Base-by-base conservation (phyloP, 2,329 filamentous ascomycete genomes). In the Harringtonia lauricola region DNA sequence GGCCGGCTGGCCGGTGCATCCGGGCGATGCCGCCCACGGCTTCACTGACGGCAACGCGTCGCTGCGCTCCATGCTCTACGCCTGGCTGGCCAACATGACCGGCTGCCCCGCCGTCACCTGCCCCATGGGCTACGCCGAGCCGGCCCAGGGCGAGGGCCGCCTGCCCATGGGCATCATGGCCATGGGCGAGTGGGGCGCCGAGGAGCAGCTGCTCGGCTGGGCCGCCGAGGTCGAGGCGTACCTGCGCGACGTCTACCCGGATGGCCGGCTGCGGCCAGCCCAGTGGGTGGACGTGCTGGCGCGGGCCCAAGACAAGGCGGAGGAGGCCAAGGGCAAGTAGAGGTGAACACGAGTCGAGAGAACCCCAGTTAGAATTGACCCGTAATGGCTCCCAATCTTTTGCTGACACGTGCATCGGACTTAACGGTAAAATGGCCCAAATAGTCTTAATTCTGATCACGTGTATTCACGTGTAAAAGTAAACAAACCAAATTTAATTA, bases 31-130 rank as follows among this genome's bases (percentile, higher is more conserved):
- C 15, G 65, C 65, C n/a, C 79, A 88, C 54, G 89, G 89, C 3
- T 67, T 86, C 51, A 81, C 72, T 31, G 83, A 95, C 59, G 81
- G 72, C 0, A 87, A 92, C 57, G 68, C 65, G 48, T 80, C 77
- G 15, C 66, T 94, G n/a, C 68, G 74, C 22, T 85, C 76, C 56
- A 94, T 95, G 86, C 77, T 82, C 60, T 95, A 86, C 62, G 79
- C 85, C 15, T 94, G 84, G 74, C 63, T 94, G 30, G 83, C 88
- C 8, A 95, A 95, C 61, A 81, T 87, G 53, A 77, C 72, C 0
- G 89, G 89, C 0, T 80, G 81, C 39, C 89, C 89, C 1, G 79
- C 85, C 1, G 74, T 94, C 13, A 79, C 70, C 37, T 79, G 78
- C 30, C 87, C 89, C 0, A 79, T 85, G 12, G 88, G 86, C 1